Evolutionary conservation across 108 stramenopile species (phyloP), one percentile per base, ranked within the genome.

Genomic region (Skeletonema grethae): DNA sequence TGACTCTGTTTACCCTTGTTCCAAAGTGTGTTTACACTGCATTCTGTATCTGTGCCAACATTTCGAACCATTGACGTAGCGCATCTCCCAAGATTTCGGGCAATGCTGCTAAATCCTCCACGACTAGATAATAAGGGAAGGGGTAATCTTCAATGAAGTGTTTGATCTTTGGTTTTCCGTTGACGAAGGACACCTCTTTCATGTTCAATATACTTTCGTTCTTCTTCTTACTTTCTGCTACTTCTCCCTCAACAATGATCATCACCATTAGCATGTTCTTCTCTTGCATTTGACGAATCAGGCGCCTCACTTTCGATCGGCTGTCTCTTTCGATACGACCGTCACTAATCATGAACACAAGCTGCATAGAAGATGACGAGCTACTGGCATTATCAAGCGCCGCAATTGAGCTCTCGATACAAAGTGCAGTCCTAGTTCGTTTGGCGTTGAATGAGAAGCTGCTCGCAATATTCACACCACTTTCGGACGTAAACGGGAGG

Each of bases 111-210:
- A 99, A 85, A 57, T 99, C 94, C 9, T 88, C 88, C 28, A 99
- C 80, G 13, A 98, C 67, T 50, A 99, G 84, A 77, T 99, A 99
- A 76, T 96, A 97, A 3, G 98, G 98, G 68, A 99, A 98, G 4
- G 99, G 99, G 71, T 96, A 99, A 69, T 96, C 97, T 53, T 99
- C 99, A 24, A 99, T 93, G 86, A 99, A 99, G 24, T 82, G 74
- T 67, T 83, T 96, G 46, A 96, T 85, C 41, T 94, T 82, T 9
- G 97, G 90, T 57, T 95, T 95, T 10, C 96, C 96, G 25, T 92
- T 86, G n/a, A 85, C 90, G 76, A 97, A 98, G 18, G 83, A 81
- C 1, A 98, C 97, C 68, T 95, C 90, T 67, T 96, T 94, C 87
- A 97, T 98, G 66, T 96, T 86, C 66, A 98, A 74, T 39, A 99